These are phyloP conservation scores for Nymphaea thermarum DNA, from an alignment of 164 flowering plant genomes.

Conservation along the genomic window DNA sequence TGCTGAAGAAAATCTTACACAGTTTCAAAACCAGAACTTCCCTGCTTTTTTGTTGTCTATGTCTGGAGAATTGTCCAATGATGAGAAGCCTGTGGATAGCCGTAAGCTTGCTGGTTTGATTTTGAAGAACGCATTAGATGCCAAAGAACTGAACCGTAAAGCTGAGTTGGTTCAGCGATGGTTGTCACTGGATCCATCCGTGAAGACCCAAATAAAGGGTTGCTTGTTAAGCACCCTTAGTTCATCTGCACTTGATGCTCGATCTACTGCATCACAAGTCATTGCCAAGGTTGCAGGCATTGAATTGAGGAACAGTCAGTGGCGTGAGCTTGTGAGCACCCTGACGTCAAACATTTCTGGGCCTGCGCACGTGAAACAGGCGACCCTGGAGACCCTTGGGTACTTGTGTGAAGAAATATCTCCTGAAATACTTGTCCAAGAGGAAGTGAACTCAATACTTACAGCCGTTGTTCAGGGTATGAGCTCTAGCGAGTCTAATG, in stretches of 20 bases:
- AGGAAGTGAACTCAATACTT: slow-evolving; percentile 47
- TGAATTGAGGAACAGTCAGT: slow-evolving; percentile 52
- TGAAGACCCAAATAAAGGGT: slow-evolving; percentile 32
- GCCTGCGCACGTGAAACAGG: slow-evolving; percentile 41
- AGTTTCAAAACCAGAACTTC: slow-evolving; percentile 55
- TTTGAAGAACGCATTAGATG: slow-evolving; percentile 55
- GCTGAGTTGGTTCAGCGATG: slow-evolving; percentile 50
- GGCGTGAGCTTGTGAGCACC: slow-evolving; percentile 45
- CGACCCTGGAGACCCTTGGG: slow-evolving; percentile 51
- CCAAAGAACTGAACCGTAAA: slow-evolving; percentile 47
- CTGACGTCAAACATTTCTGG: slow-evolving; percentile 28
- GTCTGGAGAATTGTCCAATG: slow-evolving; percentile 44
- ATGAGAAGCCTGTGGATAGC: slow-evolving; percentile 55
- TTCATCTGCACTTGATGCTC: slow-evolving; percentile 35
- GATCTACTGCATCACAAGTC: slow-evolving; percentile 57
- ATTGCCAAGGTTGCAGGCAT: slow-evolving; percentile 53
- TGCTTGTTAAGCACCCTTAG: slow-evolving; percentile 37
- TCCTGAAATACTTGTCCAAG: slow-evolving; percentile 45
- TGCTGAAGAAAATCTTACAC: slow-evolving; percentile 46
- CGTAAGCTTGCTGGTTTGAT: slow-evolving; percentile 53
- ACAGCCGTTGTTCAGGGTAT: slow-evolving; percentile 61
- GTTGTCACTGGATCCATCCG: slow-evolving; percentile 30
- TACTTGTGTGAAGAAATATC: slow-evolving; percentile 60
- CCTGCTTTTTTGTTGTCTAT: slow-evolving; percentile 42
- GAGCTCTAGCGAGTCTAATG: slow-evolving; percentile 36